Evolutionary conservation across 208 protist species (phyloP), one percentile per base, ranked within the genome.

Genomic region (Vickermania spadyakhi): DNA sequence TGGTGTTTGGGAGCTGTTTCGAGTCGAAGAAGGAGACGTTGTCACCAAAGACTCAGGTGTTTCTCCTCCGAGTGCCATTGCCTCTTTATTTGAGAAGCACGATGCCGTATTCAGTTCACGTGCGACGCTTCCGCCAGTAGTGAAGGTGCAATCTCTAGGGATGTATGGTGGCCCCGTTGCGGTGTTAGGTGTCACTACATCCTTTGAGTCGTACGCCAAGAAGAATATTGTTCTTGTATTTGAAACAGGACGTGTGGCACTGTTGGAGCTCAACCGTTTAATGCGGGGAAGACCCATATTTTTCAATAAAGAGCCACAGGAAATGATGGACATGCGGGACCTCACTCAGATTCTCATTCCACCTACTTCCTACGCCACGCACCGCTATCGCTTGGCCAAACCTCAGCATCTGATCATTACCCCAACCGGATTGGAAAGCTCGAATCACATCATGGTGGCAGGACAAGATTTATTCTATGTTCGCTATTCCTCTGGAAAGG

Each of bases 391-490:
- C 22, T 41, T 95, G 13, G 80, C 85, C 1, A 52, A 66, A 4
- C 80, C 89, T 21, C 57, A 62, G 13, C 66, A 55, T 1, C 72
- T 97, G 29, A 62, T 73, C 7, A 94, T 79, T 25, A 66, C 58
- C 45, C 85, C 91, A 26, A 95, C 86, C 2, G 62, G 72, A 31
- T 64, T 97, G 22, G 89, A 97, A 67, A 93, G 83, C 72, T 93
- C 86, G 27, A 85, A 75, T 56, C 84, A 94, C 60, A 77, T 97
- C 1, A 27, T 93, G 7, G 86, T 93, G 0, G 69, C 77, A 0
- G 91, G 91, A 13, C 64, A 93, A 2, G 91, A 97, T 58, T 45
- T 96, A 13, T 97, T 96, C 71, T 97, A 94, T 73, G 86, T 90
- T 30, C 85, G 91, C 30, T 71, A 78, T 21, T 77, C 70, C 49